phyloP scores from a whole-genome alignment of 345 rosid species.

The Eutrema yunnanense region DNA sequence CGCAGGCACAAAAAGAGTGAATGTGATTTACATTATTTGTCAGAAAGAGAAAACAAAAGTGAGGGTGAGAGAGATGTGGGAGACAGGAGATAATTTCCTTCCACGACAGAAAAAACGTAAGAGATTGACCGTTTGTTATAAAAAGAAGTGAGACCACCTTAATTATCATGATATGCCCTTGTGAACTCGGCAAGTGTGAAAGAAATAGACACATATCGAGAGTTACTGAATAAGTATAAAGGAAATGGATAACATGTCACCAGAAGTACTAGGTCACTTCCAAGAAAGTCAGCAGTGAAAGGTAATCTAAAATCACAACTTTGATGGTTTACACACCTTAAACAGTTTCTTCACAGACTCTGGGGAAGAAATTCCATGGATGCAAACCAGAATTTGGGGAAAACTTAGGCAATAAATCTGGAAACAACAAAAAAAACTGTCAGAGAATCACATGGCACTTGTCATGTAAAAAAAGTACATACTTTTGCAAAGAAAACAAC shows the following conservation, averaged over 20 bases:
- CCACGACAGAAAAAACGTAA: background rate
- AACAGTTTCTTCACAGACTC: conserved; percentile 83
- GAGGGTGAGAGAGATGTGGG: background rate
- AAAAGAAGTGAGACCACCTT: conserved; percentile 37
- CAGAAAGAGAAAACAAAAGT: background rate
- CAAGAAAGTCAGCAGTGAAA: background rate
- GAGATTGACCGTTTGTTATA: background rate
- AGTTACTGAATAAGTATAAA: conserved; percentile 65
- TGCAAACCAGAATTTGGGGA: conserved; percentile 70
- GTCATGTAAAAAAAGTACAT: conserved; percentile 11
- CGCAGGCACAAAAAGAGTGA: conserved; percentile 3
- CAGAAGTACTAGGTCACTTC: conserved; percentile 19
- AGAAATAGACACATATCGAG: conserved; percentile 43
- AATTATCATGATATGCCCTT: conserved; percentile 83
- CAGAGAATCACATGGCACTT: background rate
- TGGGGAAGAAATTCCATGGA: conserved; percentile 74
- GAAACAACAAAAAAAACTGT: conserved; percentile 20
- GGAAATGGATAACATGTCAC: conserved; percentile 84
- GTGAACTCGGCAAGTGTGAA: conserved; percentile 91
- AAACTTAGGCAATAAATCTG: conserved; percentile 82
- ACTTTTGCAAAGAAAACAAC: conserved; percentile 90
- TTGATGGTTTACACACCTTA: conserved; percentile 47
- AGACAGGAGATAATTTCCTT: background rate
- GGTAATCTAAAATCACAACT: background rate
- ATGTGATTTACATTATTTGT: background rate